Evolutionary conservation across 2,329 filamentous ascomycete species (phyloP).

Genomic region (Cordyceps fumosorosea): DNA sequence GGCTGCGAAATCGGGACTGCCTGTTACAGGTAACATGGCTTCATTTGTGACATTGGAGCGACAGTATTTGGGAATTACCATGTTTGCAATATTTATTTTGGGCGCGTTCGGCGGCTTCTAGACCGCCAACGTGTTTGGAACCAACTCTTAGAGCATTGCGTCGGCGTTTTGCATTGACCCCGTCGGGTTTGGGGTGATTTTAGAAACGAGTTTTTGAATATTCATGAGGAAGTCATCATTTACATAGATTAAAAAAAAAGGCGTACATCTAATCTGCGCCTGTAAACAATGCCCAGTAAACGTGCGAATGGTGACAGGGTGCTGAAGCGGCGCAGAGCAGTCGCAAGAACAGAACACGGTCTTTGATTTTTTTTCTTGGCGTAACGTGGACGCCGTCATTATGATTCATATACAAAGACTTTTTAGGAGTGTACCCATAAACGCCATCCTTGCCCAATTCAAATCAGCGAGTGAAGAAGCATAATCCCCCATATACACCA

Average conservation of each 20-base stretch:
- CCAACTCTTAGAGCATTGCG: background rate
- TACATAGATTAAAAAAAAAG: background rate
- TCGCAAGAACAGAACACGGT: background rate
- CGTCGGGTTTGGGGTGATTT: background rate
- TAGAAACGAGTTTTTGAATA: background rate
- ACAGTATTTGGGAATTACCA: background rate
- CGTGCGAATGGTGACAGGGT: background rate
- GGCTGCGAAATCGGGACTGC: constrained; percentile 40
- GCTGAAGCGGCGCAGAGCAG: constrained; percentile 19
- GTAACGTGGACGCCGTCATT: background rate
- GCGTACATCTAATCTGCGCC: too few species aligned
- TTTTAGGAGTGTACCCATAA: background rate
- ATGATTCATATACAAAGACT: background rate
- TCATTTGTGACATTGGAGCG: background rate
- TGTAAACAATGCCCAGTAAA: background rate
- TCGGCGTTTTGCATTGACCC: background rate
- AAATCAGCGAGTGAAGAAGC: background rate
- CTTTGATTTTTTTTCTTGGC: background rate
- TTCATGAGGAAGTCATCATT: background rate
- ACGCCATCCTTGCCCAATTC: background rate
- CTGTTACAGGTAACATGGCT: background rate
- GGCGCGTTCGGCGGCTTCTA: background rate
- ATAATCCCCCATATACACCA: background rate
- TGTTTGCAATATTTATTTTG: background rate
- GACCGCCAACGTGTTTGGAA: background rate